These are phyloP conservation scores for Pilasporangium apinafurcum DNA, from an alignment of 352 stramenopile species.

Conservation along the genomic window DNA sequence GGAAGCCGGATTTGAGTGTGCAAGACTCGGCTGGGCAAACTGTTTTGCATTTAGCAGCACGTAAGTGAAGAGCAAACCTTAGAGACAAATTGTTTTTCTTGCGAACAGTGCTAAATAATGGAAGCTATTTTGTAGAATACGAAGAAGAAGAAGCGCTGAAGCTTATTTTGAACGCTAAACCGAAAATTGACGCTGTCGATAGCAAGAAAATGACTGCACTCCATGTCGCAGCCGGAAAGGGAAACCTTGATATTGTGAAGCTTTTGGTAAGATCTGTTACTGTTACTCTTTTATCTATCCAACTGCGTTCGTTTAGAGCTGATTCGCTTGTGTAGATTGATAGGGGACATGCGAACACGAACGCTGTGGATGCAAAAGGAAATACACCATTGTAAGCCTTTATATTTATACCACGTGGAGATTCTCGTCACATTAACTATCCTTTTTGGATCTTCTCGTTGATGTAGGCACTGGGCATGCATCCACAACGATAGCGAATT, in stretches of 20 bases:
- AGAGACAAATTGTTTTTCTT: neutral
- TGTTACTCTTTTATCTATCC: neutral
- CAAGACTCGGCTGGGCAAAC: conserved; percentile 63
- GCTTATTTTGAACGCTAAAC: conserved; percentile 48
- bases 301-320: neutral
- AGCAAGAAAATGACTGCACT: conserved; percentile 74
- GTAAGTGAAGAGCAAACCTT: conserved; percentile 17
- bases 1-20: conserved; percentile 54
- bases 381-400: conserved; percentile 61
- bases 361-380: conserved; percentile 54
- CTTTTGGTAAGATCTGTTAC: conserved; percentile 26
- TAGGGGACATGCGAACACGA: conserved; percentile 46
- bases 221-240: conserved; percentile 56
- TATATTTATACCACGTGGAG: too few species aligned
- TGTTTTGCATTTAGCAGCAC: conserved; percentile 51
- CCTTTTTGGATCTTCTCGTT: too few species aligned
- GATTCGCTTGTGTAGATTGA: conserved; percentile 20
- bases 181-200: conserved; percentile 56
- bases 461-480: conserved; percentile 66
- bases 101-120: too few species aligned
- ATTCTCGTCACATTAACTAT: too few species aligned
- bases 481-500: conserved; percentile 47
- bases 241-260: conserved; percentile 49
- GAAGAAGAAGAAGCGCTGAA: conserved; percentile 52
- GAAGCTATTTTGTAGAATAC: conserved; percentile 48